phyloP scores from a whole-genome alignment of 495 filamentous ascomycete species.

The Parachaetomium inaequale region DNA sequence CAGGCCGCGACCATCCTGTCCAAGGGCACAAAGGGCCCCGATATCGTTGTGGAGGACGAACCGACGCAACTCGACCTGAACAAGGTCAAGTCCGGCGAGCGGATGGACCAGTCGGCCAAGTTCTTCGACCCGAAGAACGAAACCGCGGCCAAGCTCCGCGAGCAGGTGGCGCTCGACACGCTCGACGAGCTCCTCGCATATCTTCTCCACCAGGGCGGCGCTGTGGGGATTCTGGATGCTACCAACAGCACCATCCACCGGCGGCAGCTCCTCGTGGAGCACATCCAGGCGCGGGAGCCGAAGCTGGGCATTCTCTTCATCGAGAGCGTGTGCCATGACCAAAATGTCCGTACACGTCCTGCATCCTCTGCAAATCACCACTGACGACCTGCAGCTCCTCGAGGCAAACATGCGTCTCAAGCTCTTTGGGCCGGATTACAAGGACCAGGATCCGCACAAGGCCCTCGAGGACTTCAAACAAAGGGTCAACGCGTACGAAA shows the following conservation, averaged over 20 bases:
- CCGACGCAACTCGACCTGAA: constrained; percentile 38
- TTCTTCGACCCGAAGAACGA: constrained; percentile 95
- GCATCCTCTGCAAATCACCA: not conserved
- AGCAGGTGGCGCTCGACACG: constrained; percentile 88
- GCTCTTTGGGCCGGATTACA: constrained; percentile 95
- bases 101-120: constrained; percentile 80
- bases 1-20: constrained; percentile 49
- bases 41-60: constrained; percentile 34
- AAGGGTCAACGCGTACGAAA: constrained; percentile 88
- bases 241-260: constrained; percentile 92
- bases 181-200: constrained; percentile 89
- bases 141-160: constrained; percentile 74
- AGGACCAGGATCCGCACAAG: constrained; percentile 77
- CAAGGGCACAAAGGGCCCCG: constrained; percentile 39
- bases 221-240: constrained; percentile 96
- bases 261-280: constrained; percentile 75
- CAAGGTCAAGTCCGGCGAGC: constrained; percentile 35
- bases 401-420: constrained; percentile 98
- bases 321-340: constrained; percentile 86
- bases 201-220: constrained; percentile 73
- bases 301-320: constrained; percentile 88
- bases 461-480: constrained; percentile 89
- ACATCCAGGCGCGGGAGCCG: constrained; percentile 77
- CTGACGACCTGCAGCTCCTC: constrained; percentile 52
- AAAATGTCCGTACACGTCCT: constrained; percentile 43